Conservation (phyloP, 495 filamentous ascomycete species). For the Lasiosphaeris hirsuta region DNA sequence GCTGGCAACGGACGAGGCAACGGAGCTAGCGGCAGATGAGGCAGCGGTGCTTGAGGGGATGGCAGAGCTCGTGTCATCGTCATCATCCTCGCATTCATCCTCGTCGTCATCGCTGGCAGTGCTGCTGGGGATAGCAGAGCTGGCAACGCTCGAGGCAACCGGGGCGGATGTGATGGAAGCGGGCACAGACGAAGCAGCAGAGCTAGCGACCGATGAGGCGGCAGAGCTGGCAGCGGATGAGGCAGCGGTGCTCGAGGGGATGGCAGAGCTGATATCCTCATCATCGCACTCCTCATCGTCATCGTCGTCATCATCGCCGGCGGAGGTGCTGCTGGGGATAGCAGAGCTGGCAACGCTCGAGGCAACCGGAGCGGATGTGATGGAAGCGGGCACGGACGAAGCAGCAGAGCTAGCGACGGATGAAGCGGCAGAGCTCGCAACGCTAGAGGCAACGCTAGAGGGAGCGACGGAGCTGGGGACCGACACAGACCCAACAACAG, state of each 20-base stretch:
- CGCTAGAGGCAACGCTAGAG: neutral
- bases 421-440: neutral
- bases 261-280: neutral
- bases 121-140: conserved; percentile 1
- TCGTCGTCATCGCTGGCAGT: conserved; percentile 13
- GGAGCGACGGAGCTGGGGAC: neutral
- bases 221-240: neutral
- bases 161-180: neutral
- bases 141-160: conserved; percentile 1
- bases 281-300: neutral
- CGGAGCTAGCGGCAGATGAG: neutral
- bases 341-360: conserved; percentile 7
- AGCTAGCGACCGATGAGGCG: neutral
- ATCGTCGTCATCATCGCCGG: conserved; percentile 11
- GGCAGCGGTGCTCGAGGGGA: neutral
- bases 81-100: neutral
- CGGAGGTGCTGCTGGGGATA: neutral
- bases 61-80: neutral
- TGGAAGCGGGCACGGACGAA: conserved; percentile 7
- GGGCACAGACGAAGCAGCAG: neutral
- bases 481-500: conserved; percentile 10
- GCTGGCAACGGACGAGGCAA: neutral
- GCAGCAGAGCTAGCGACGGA: neutral
- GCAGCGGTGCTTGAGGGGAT: neutral
- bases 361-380: conserved; percentile 3